phyloP scores from a whole-genome alignment of 106 monocot genomes.

The Vanilla planifolia region DNA sequence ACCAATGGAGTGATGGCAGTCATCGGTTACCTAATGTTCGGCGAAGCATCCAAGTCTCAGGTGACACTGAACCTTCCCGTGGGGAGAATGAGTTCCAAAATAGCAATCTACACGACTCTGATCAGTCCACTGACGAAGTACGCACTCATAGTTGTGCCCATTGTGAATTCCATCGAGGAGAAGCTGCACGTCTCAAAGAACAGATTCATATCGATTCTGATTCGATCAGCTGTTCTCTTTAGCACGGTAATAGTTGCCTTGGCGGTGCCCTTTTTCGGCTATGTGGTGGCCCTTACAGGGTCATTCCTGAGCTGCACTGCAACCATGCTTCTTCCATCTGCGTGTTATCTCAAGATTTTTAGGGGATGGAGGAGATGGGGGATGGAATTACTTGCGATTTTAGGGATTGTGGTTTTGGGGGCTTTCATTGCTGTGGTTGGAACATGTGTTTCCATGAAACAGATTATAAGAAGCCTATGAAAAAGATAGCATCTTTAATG shows the following conservation, averaged over 20 bases:
- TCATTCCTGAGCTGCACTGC: conserved; percentile 34
- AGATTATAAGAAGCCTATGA: conserved; percentile 49
- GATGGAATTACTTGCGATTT: conserved; percentile 21
- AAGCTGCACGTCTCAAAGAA: conserved; percentile 28
- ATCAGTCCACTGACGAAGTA: conserved; percentile 54
- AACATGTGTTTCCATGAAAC: conserved; percentile 50
- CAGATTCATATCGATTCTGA: conserved; percentile 7
- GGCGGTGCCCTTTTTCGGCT: conserved; percentile 37
- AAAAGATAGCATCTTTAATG: too few relatives aligned
- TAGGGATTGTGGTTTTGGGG: conserved; percentile 39
- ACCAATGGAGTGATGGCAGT: conserved; percentile 54
- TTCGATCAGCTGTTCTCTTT: conserved; percentile 29
- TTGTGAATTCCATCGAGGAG: conserved; percentile 28
- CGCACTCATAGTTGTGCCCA: conserved; percentile 41
- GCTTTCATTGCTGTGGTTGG: conserved; percentile 37
- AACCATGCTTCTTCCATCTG: conserved; percentile 42
- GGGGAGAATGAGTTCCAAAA: conserved; percentile 40
- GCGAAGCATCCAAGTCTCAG: conserved; percentile 20
- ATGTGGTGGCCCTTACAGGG: conserved; percentile 39
- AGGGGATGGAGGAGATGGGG: conserved; percentile 15
- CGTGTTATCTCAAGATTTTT: conserved; percentile 80
- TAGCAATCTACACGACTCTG: conserved; percentile 79
- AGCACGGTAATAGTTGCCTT: conserved; percentile 32
- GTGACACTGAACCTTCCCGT: conserved; percentile 47
- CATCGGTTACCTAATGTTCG: conserved; percentile 77